Evolutionary conservation across 345 rosid genomes (phyloP), one percentile per base, ranked within the genome.

Genomic region (Eutrema japonicum): DNA sequence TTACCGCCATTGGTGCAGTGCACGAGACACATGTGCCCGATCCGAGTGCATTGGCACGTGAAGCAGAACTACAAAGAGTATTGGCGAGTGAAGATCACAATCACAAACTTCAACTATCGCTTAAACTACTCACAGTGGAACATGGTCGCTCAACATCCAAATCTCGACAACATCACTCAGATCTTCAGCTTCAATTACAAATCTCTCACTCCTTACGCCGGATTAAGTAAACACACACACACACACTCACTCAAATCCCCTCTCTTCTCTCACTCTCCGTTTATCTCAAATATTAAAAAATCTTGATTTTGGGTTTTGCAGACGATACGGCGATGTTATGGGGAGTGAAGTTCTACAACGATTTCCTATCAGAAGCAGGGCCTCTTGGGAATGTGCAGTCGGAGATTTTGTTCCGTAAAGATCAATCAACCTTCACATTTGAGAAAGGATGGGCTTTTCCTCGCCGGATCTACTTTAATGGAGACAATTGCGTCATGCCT

Each of bases 361-460:
- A 90, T 71, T 72, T 92, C 43, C 85, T 95, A 12, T 87, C 85
- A 78, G 84, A 88, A 86, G 96, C 96, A 10, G 96, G 99, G 9
- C 96, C 89, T 14, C 43, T 71, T 14, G 97, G 97, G 63, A 88
- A 92, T 55, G 92, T 92, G 42, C 97, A 92, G 67, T 87, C 97
- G 2, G 97, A 95, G 86, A 74, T 92, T 29, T 82, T 95, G 68
- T 88, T 92, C 83, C 85, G 68, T 46, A 95, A 95, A 78, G 96
- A 95, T 41, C 58, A 41, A 37, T 68, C 87, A 46, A 87, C 88
- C 5, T 92, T 92, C 66, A 88, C 99, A 7, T 86, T 92, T 3
- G 92, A 88, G 11, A 89, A 95, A 78, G 96, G 99, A 49, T 92
- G 97, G 99, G 97, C 96, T 51, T 92, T 91, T 76, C 96, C 98